Conservation (phyloP, 1,284 basidiomycete species). For the Trichosporon coremiiforme region DNA sequence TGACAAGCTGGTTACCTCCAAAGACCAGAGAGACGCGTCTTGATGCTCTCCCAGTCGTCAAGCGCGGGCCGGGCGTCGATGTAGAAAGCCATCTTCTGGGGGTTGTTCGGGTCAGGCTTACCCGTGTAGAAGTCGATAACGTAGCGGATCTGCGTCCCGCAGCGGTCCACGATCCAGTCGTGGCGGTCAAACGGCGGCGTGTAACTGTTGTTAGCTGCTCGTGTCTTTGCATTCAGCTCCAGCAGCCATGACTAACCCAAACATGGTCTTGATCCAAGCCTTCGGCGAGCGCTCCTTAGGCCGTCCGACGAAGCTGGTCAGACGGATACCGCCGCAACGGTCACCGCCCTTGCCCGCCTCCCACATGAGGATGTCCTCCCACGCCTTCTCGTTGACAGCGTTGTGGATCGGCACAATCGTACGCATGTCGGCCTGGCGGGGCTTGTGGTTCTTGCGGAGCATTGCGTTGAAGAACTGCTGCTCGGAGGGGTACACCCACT, state of each 20-base stretch:
- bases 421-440: constrained; percentile 79
- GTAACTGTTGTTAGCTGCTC: constrained; percentile 64
- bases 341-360: constrained; percentile 77
- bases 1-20: constrained; percentile 30
- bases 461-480: constrained; percentile 95
- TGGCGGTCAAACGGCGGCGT: constrained; percentile 93
- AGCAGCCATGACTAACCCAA: constrained; percentile 68
- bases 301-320: constrained; percentile 57
- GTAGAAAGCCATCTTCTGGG: constrained; percentile 68
- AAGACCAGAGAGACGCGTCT: constrained; percentile 62
- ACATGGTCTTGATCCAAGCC: constrained; percentile 76
- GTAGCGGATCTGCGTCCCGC: constrained; percentile 84
- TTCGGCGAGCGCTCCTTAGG: constrained; percentile 67
- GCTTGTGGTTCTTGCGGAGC: constrained; percentile 85
- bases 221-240: not conserved
- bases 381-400: constrained; percentile 96
- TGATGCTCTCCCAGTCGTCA: constrained; percentile 84
- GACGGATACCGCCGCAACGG: constrained; percentile 69
- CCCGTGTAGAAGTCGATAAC: constrained; percentile 99
- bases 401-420: constrained; percentile 98
- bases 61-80: constrained; percentile 92
- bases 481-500: constrained; percentile 99
- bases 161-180: constrained; percentile 94
- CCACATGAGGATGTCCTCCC: constrained; percentile 88
- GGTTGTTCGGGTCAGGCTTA: constrained; percentile 57